Percentiles rank a stretch among this genome's conserved stretches.
phyloP scores from a whole-genome alignment of 192 early-diverging fungal genomes.

The Entomortierella chlamydospora region DNA sequence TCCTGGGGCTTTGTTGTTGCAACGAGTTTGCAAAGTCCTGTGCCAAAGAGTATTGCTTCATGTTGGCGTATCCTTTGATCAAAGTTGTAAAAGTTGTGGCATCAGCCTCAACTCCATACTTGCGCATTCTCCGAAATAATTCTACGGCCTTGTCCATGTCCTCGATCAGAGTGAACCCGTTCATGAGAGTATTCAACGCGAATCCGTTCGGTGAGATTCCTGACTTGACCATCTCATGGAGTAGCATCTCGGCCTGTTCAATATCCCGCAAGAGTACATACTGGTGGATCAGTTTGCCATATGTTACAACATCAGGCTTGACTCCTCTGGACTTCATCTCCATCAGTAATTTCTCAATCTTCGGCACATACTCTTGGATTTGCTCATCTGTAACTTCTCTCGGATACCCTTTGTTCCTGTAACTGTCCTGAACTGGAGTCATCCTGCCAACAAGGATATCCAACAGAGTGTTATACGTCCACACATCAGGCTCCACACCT shows the following conservation, averaged over 20 bases:
- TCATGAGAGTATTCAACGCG: slow-evolving; percentile 45
- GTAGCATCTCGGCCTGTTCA: slow-evolving; percentile 48
- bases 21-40: slow-evolving; percentile 41
- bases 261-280: slow-evolving; percentile 42
- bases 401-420: slow-evolving; percentile 4
- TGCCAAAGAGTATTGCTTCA: slow-evolving; percentile 23
- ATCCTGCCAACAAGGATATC: slow-evolving; percentile 25
- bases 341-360: slow-evolving; percentile 24
- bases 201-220: slow-evolving; percentile 36
- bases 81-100: slow-evolving; percentile 35
- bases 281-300: slow-evolving; percentile 44
- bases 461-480: slow-evolving; percentile 40
- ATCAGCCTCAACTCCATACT: slow-evolving; percentile 47
- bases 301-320: slow-evolving; percentile 35
- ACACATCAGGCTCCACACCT: slow-evolving; percentile 35
- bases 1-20: slow-evolving; percentile 24
- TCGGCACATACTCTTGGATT: slow-evolving; percentile 27
- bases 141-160: slow-evolving; percentile 55
- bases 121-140: slow-evolving; percentile 49
- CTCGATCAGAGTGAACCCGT: slow-evolving; percentile 36
- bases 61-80: slow-evolving; percentile 46
- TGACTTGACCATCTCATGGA: slow-evolving; percentile 46
- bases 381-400: slow-evolving; percentile 8
- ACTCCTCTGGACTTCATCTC: slow-evolving; percentile 41
- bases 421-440: neutral